Conservation (phyloP, 2,329 filamentous ascomycete genomes). For the Beauveria brongniartii region DNA sequence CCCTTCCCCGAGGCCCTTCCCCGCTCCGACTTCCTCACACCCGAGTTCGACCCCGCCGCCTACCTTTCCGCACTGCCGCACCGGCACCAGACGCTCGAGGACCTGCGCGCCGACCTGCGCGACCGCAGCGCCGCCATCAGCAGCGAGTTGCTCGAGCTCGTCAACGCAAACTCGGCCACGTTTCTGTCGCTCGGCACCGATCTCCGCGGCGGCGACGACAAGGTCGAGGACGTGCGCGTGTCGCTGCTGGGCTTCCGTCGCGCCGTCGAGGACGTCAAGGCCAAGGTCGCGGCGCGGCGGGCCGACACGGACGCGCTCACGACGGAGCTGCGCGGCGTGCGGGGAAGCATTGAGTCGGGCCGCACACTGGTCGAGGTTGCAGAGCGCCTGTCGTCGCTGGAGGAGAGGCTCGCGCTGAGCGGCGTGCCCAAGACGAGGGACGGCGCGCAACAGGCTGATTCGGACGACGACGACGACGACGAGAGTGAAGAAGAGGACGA, state of each 20-base stretch:
- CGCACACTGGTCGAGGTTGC: conserved; percentile 60
- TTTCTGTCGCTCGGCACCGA: conserved; percentile 79
- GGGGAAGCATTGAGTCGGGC: conserved; percentile 52
- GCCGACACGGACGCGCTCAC: conserved; percentile 55
- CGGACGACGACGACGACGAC: neutral
- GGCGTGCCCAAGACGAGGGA: conserved; percentile 20
- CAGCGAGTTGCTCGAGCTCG: conserved; percentile 83
- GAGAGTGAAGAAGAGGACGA: conserved; percentile 32
- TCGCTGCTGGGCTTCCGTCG: conserved; percentile 78
- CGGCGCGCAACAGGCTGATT: conserved; percentile 4
- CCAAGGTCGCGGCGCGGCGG: conserved; percentile 54
- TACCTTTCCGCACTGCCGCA: conserved; percentile 77
- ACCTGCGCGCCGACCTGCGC: conserved; percentile 78
- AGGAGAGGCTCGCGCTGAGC: conserved; percentile 52
- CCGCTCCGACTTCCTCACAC: conserved; percentile 71
- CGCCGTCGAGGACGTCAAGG: conserved; percentile 68
- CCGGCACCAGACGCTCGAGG: conserved; percentile 92
- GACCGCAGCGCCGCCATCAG: conserved; percentile 71
- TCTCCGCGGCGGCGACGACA: conserved; percentile 80
- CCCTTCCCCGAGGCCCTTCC: conserved; percentile 84
- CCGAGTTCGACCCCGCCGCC: conserved; percentile 66
- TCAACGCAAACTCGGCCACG: conserved; percentile 90
- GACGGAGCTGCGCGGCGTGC: conserved; percentile 57
- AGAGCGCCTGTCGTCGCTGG: conserved; percentile 53
- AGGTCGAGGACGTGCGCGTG: conserved; percentile 81